Percentiles rank a stretch among this genome's conserved stretches.
Evolutionary conservation across 2,329 filamentous ascomycete genomes (phyloP).

Genomic region (Colletotrichum agaves): DNA sequence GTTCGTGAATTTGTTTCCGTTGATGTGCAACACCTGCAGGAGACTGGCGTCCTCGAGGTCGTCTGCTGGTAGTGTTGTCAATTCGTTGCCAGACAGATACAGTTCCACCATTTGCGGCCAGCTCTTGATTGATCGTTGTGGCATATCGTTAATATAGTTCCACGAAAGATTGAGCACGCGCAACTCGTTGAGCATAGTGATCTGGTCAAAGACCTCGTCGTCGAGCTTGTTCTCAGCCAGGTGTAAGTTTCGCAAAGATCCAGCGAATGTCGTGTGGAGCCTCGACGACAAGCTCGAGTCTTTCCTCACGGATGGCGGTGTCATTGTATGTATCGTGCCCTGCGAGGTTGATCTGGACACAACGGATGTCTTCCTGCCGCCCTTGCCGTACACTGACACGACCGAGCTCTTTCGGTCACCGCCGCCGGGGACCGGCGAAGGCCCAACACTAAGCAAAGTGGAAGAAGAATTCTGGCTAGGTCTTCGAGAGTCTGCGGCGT

Average conservation of each 20-base stretch:
- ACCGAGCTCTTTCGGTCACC: slow-evolving; percentile 83
- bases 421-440: slow-evolving; percentile 71
- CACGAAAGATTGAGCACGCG: slow-evolving; percentile 93
- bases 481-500: slow-evolving; percentile 75
- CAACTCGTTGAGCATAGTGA: slow-evolving; percentile 83
- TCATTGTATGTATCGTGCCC: slow-evolving; percentile 59
- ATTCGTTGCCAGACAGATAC: slow-evolving; percentile 93
- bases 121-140: slow-evolving; percentile 84
- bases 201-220: slow-evolving; percentile 94
- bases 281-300: slow-evolving; percentile 88
- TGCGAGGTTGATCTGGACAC: slow-evolving; percentile 71
- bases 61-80: slow-evolving; percentile 91
- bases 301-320: slow-evolving; percentile 74
- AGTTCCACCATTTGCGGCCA: slow-evolving; percentile 93
- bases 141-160: slow-evolving; percentile 93
- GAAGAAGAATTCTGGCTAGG: slow-evolving; percentile 84
- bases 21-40: slow-evolving; percentile 91
- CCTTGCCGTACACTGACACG: slow-evolving; percentile 81
- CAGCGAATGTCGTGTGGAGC: slow-evolving; percentile 86
- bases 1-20: slow-evolving; percentile 97
- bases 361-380: slow-evolving; percentile 86
- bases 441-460: slow-evolving; percentile 78
- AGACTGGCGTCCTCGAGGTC: slow-evolving; percentile 91
- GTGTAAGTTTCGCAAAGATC: slow-evolving; percentile 84
- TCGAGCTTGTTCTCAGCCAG: slow-evolving; percentile 94